A percentile compares a stretch with the other conserved stretches of the same genome.
phyloP scores from a whole-genome alignment of 2,329 filamentous ascomycete genomes.

The Orbilia ellipsospora region DNA sequence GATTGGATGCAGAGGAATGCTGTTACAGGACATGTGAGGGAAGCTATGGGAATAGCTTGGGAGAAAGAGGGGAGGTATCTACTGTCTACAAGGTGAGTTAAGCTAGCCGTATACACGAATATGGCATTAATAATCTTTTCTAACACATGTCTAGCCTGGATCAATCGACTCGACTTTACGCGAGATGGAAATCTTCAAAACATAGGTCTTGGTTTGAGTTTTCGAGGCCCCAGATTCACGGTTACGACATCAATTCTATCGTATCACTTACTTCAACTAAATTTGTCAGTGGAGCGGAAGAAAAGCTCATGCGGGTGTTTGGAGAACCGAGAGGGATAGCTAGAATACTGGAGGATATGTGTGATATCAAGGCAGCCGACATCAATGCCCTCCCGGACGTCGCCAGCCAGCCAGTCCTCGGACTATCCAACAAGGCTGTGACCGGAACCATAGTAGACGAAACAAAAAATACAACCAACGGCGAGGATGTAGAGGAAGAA shows the following conservation, averaged over 20 bases:
- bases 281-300: slow-evolving; percentile 94
- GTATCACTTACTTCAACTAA: slow-evolving; percentile 76
- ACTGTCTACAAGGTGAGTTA: slow-evolving; percentile 78
- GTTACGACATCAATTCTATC: slow-evolving; percentile 96
- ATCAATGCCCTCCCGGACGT: slow-evolving; percentile 77
- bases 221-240: slow-evolving; percentile 94
- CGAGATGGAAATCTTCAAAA: slow-evolving; percentile 73
- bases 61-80: slow-evolving; percentile 83
- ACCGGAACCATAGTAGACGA: slow-evolving; percentile 67
- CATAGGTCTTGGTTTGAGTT: slow-evolving; percentile 89
- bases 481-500: slow-evolving; percentile 69
- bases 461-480: slow-evolving; percentile 68
- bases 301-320: slow-evolving; percentile 97
- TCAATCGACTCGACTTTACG: slow-evolving; percentile 90
- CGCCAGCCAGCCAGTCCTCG: slow-evolving; percentile 93
- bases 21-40: slow-evolving; percentile 83
- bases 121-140: too few species aligned
- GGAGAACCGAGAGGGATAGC: slow-evolving; percentile 87
- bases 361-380: slow-evolving; percentile 68
- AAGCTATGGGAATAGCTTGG: slow-evolving; percentile 87
- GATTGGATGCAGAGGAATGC: slow-evolving; percentile 81
- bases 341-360: slow-evolving; percentile 75
- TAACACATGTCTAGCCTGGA: slow-evolving; percentile 65
- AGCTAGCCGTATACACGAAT: neutral
- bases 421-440: slow-evolving; percentile 94